These are phyloP conservation scores for Xylariaceae sp. DNA, from an alignment of 2,329 filamentous ascomycete species.

Conservation along the genomic window DNA sequence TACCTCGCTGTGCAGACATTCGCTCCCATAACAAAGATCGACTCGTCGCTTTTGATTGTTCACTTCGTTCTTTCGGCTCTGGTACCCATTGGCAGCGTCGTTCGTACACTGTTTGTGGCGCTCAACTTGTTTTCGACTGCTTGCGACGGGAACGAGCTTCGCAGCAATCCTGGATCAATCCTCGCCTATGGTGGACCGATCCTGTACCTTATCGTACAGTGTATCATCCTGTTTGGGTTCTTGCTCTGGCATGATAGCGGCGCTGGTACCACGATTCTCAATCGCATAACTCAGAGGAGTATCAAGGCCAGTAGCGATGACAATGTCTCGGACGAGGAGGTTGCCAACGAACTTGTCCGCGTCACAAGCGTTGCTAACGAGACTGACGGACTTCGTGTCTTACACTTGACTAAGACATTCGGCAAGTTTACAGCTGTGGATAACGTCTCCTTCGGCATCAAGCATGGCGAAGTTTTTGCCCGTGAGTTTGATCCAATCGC, in stretches of 20 bases:
- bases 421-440: conserved; percentile 74
- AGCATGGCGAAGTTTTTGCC: conserved; percentile 77
- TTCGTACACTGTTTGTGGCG: conserved; percentile 68
- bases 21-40: conserved; percentile 62
- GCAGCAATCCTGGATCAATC: conserved; percentile 64
- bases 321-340: conserved; percentile 48
- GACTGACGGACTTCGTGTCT: conserved; percentile 67
- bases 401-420: conserved; percentile 77
- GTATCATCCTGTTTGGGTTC: conserved; percentile 62
- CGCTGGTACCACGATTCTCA: conserved; percentile 48
- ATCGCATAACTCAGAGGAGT: conserved; percentile 31
- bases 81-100: conserved; percentile 70
- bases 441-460: conserved; percentile 78
- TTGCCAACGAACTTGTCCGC: conserved; percentile 58
- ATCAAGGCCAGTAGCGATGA: conserved; percentile 29
- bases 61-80: conserved; percentile 71
- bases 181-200: conserved; percentile 78
- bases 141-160: conserved; percentile 60
- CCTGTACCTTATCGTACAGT: conserved; percentile 72
- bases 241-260: conserved; percentile 80
- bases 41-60: conserved; percentile 59
- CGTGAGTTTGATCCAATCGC: conserved; percentile 22
- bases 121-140: conserved; percentile 80
- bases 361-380: conserved; percentile 47
- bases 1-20: conserved; percentile 72